Evolutionary conservation across 768 basidiomycete species (phyloP), one percentile per base, ranked within the genome.

Genomic region (Cystobasidiopsis lactophilus): DNA sequence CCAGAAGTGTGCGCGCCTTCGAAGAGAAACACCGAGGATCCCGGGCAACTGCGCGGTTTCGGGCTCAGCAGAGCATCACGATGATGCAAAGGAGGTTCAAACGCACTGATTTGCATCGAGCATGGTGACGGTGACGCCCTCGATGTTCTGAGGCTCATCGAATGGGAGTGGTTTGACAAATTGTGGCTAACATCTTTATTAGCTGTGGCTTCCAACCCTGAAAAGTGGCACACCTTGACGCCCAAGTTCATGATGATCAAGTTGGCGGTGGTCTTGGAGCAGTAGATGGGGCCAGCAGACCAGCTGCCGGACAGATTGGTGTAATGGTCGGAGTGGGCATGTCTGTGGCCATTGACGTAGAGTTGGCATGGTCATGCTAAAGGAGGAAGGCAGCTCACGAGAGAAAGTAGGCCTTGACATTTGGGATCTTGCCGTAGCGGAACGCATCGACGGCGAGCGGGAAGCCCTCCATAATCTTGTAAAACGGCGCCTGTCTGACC

Each of bases 391-490:
- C n/a, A n/a, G 49, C 73, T 55, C 61, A 89, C 88, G 86, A 85
- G 57, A 95, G 67, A 59, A 93, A 85, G 65, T 95, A 95, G 0
- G 88, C 83, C 27, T 76, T 82, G 24, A 96, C 76, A 10, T 77
- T 78, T 4, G 89, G 88, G 46, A 98, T 88, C 26, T 73, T 71
- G 5, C 91, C 93, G 64, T 95, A 98, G 35, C 80, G 76, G 67
- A 98, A 98, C 1, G 89, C 93, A 63, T 98, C 93, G 0, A 98
- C 93, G 16, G 91, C 86, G 24, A 98, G 82, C 9, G 89, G 86
- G 88, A 96, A 93, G 1, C 93, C 91, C 60, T 85, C 82, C 59
- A 96, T 65, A 23, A 72, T 68, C 66, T 95, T 98, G 69, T 91
- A 96, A 64, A 96, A 96, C 0, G 93, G 93, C 0, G 88, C 63